Base-by-base conservation (phyloP, 306 rosid species). In the Sechiopsis laciniata region DNA sequence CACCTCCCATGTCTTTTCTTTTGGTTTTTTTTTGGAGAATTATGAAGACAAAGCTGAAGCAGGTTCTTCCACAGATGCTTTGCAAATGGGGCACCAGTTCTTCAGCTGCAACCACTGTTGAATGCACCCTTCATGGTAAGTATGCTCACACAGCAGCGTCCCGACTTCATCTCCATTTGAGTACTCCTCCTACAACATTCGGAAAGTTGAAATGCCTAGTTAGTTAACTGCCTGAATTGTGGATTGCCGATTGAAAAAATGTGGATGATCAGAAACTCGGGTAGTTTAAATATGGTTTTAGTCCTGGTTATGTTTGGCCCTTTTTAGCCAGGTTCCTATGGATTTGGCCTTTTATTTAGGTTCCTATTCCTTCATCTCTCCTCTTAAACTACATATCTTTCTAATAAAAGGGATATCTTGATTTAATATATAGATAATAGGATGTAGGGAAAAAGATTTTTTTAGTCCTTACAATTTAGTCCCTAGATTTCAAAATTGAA, bases 81-180 rank as follows among this genome's bases (percentile, higher is more conserved):
- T 95, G 91, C 99, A 95, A 57, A 91, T 84, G 51, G 99, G 99
- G 85, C 99, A 95, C 99, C 99, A 95, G 78, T 89, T 95, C 95
- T 95, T 95, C 26, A 85, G 78, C 81, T 87, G 84, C 73, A 95
- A 83, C 99, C 99, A 95, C 54, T 91, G 96, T 60, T 89, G 89
- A 81, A 91, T 73, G 79, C 99, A 95, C 51, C 10, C 86, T 37
- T 40, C 66, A 76, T 95, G 99, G 84, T 83, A 95, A 35, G 76
- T 81, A 81, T 95, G 99, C 80, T 89, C 89, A 13, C 99, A 95
- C 59, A 46, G 77, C 78, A 95, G 76, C 68, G 85, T 82, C 71
- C 93, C 99, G 35, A 95, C 55, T 83, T 89, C 91, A 66, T 95
- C 99, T 60, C 84, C 90, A 69, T 19, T 86, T 56, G 61, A 80